These are phyloP conservation scores for Penicillium argentinense DNA, from an alignment of 495 filamentous ascomycete genomes.

Conservation along the genomic window DNA sequence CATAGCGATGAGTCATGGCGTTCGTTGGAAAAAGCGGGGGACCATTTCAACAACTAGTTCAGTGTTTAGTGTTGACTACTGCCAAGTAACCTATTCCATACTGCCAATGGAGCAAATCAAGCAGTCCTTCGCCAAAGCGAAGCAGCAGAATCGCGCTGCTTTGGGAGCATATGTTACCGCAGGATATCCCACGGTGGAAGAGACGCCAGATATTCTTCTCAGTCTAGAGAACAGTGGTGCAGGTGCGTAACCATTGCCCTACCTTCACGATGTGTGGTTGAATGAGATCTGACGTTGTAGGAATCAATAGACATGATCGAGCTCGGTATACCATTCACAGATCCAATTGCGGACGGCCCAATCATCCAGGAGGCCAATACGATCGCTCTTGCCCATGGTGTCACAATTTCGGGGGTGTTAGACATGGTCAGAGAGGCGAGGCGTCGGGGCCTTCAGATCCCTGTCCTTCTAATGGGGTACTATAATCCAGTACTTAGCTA, in stretches of 20 bases:
- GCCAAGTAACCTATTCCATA: not conserved
- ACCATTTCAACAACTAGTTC: too few species aligned
- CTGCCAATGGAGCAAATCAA: slow-evolving; percentile 73
- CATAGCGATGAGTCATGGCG: not conserved
- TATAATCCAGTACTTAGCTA: slow-evolving; percentile 90
- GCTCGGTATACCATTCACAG: slow-evolving; percentile 84
- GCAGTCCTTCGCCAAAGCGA: slow-evolving; percentile 83
- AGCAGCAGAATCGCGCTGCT: slow-evolving; percentile 63
- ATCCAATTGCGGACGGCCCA: slow-evolving; percentile 90
- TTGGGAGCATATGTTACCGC: slow-evolving; percentile 96
- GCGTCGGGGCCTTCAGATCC: slow-evolving; percentile 68
- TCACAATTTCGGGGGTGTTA: slow-evolving; percentile 71
- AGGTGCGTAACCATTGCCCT: slow-evolving; percentile 51
- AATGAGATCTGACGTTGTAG: not conserved
- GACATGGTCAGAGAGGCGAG: slow-evolving; percentile 77
- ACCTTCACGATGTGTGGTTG: not conserved
- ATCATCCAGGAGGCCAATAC: slow-evolving; percentile 89
- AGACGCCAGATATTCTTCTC: slow-evolving; percentile 79
- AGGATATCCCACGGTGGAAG: slow-evolving; percentile 78
- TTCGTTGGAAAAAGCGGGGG: too few species aligned
- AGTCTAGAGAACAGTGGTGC: slow-evolving; percentile 91
- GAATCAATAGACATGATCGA: slow-evolving; percentile 39
- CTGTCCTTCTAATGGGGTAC: slow-evolving; percentile 94
- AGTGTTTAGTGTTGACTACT: too few species aligned
- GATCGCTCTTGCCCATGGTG: slow-evolving; percentile 79